Conservation (phyloP, 208 protist species). For the Lotmaria passim region DNA sequence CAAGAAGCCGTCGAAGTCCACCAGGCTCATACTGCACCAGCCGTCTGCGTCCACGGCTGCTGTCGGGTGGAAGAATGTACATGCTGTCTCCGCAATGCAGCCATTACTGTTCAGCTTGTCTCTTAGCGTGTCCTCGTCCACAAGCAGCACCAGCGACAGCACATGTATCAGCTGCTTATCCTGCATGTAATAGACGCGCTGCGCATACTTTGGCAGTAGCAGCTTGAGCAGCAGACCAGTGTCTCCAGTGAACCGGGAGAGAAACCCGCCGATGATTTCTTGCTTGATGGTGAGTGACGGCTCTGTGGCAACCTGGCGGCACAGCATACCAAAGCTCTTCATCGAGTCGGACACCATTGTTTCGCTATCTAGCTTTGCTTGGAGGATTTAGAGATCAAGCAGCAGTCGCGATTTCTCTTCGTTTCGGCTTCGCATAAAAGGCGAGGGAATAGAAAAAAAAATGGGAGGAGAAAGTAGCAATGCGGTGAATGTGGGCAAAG, state of each 20-base stretch:
- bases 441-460: too few species aligned
- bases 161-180: slow-evolving; percentile 83
- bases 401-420: too few species aligned
- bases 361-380: neutral
- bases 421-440: too few species aligned
- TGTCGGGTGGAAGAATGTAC: slow-evolving; percentile 39
- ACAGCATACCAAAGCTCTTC: slow-evolving; percentile 61
- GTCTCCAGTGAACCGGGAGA: slow-evolving; percentile 52
- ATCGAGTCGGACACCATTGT: slow-evolving; percentile 15
- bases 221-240: slow-evolving; percentile 65
- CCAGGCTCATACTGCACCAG: slow-evolving; percentile 39
- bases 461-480: too few species aligned
- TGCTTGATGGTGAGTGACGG: slow-evolving; percentile 65
- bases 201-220: slow-evolving; percentile 72
- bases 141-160: slow-evolving; percentile 41
- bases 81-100: slow-evolving; percentile 68
- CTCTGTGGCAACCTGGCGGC: slow-evolving; percentile 53
- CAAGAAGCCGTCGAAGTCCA: slow-evolving; percentile 43
- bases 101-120: slow-evolving; percentile 60
- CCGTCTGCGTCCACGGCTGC: slow-evolving; percentile 28
- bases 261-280: slow-evolving; percentile 63
- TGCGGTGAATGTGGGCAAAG: too few species aligned
- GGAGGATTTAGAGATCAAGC: neutral
- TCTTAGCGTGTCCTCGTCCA: slow-evolving; percentile 44
- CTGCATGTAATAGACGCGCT: slow-evolving; percentile 72